These are phyloP conservation scores for Coniosporium tulheliwenetii DNA, from an alignment of 2,329 filamentous ascomycete genomes.

Conservation along the genomic window DNA sequence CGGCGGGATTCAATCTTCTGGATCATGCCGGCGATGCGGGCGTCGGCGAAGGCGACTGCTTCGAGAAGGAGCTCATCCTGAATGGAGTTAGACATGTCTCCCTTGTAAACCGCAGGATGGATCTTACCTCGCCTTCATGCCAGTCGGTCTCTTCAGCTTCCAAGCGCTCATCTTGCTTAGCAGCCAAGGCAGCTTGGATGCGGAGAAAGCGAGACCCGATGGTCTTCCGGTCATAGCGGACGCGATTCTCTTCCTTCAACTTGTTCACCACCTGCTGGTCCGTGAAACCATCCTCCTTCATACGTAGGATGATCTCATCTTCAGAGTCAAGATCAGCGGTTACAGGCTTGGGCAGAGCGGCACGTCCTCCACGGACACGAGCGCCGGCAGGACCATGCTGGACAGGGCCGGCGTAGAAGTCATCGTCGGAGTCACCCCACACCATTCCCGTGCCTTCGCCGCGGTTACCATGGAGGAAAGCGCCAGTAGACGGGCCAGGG, in stretches of 20 bases:
- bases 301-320: slow-evolving; percentile 28
- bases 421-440: background rate
- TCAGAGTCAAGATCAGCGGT: slow-evolving; percentile 28
- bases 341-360: slow-evolving; percentile 27
- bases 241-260: slow-evolving; percentile 24
- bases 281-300: slow-evolving; percentile 25
- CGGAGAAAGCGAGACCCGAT: slow-evolving; percentile 32
- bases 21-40: slow-evolving; percentile 24
- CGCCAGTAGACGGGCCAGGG: background rate
- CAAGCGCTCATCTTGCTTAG: slow-evolving; percentile 27
- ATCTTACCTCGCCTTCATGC: slow-evolving; percentile 30
- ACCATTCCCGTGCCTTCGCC: too few species aligned
- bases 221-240: slow-evolving; percentile 28
- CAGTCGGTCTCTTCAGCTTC: slow-evolving; percentile 32
- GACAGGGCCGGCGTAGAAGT: background rate
- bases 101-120: background rate
- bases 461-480: background rate
- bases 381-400: slow-evolving; percentile 1
- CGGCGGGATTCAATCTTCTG: slow-evolving; percentile 24
- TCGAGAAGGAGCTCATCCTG: slow-evolving; percentile 29
- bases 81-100: background rate
- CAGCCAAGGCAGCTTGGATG: slow-evolving; percentile 25
- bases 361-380: slow-evolving; percentile 20
- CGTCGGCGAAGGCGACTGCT: slow-evolving; percentile 24
- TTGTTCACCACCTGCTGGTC: slow-evolving; percentile 28